Conservation (phyloP, 192 early-diverging fungal genomes). For the Coemansia sp. region DNA sequence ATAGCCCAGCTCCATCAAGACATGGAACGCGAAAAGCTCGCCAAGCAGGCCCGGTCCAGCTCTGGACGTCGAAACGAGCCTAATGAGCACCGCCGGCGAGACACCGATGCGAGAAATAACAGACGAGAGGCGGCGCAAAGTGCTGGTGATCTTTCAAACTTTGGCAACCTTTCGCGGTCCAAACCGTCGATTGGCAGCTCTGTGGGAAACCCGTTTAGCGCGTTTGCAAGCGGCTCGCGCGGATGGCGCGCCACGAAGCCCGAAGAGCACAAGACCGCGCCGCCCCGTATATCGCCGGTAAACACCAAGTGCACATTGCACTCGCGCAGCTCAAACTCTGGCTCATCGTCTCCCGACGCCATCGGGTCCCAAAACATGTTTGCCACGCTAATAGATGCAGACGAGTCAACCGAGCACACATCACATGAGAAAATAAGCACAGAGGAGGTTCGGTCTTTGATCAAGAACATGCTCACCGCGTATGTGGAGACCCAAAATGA, state of each 20-base stretch:
- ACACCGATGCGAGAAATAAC: constrained; percentile 64
- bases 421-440: background rate
- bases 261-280: background rate
- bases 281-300: constrained; percentile 44
- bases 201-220: constrained; percentile 9
- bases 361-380: constrained; percentile 2
- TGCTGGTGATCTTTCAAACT: constrained; percentile 64
- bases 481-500: background rate
- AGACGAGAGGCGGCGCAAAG: constrained; percentile 44
- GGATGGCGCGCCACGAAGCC: constrained; percentile 1
- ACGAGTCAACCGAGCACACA: background rate
- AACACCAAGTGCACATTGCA: background rate
- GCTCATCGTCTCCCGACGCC: background rate
- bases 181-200: background rate
- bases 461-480: background rate
- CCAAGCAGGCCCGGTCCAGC: constrained; percentile 33
- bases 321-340: background rate
- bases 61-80: background rate
- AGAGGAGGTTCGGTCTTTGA: background rate
- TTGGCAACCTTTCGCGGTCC: constrained; percentile 62
- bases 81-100: constrained; percentile 20
- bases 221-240: constrained; percentile 51
- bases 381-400: background rate
- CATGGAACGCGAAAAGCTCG: constrained; percentile 63
- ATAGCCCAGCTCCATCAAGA: constrained; percentile 87